Base-by-base conservation (phyloP, 768 basidiomycete species). In the Cyathus striatus region DNA sequence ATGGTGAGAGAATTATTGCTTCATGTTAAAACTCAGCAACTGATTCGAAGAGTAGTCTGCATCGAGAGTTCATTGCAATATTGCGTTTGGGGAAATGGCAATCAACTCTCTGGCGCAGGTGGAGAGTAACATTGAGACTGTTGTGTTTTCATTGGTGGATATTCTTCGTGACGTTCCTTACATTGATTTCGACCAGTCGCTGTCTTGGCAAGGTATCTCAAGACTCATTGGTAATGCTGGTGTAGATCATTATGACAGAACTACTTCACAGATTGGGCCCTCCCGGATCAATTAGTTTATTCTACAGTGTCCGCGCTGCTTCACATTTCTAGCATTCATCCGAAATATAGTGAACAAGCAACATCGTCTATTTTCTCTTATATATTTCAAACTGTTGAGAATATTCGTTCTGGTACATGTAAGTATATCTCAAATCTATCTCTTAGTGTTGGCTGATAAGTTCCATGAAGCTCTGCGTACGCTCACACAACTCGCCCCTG, bases 201-300 rank as follows among this genome's bases (percentile, higher is more conserved):
- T 93, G 4, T 82, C 81, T 4, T 93, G 90, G 90, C 75, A 81
- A 52, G 86, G 90, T 90, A 54, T 41, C 66, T 37, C 13, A n/a
- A n/a, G 26, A 23, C 46, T 27, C 36, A 30, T 30, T 38, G 12
- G 17, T 21, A 32, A 21, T 4, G 5, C 14, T 4, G 18, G 18
- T 10, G 12, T 32, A 26, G 5, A 40, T 5, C 24, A 48, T 40
- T 42, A 22, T 42, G 49, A 21, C 42, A 34, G 7, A n/a, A n/a
- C n/a, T n/a, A 41, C 38, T 27, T 48, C 17, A n/a, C 46, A 92
- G 90, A 89, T 50, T 92, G 90, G 90, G 76, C 90, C 2, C 70
- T 90, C 23, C 83, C 91, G 26, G 88, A 94, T 61, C 86, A 91
- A 54, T 75, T 94, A 30, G 83, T 88, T 1, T 87, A 73, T 55